Base-by-base conservation (phyloP, 139 green algal genomes). In the Chlamydomonas sphaeroides region DNA sequence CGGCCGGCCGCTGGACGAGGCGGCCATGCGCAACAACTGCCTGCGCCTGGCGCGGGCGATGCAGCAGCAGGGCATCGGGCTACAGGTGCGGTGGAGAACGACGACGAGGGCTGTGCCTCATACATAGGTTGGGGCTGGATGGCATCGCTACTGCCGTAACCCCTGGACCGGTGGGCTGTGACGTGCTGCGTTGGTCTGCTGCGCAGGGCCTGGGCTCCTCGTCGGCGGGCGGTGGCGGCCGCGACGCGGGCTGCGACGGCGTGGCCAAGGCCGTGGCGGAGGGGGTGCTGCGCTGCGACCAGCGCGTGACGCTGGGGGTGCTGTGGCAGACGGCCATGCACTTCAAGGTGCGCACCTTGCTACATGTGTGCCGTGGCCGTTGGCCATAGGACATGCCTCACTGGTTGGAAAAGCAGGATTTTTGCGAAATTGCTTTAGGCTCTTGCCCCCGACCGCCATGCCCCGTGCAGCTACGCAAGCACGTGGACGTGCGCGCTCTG, bases 251-350 rank as follows among this genome's bases (percentile, higher is more conserved):
- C 42, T 39, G 28, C 25, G 63, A 65, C 32, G 74, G 68, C 65
- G 32, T 69, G 11, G 67, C 81, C 70, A 71, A 72, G 35, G 48
- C 56, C 17, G 33, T 53, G 26, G 65, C 93, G 25, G 85, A 90
- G 1, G 85, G 95, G 36, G 51, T 97, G 14, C 86, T 94, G 18
- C 90, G 93, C 42, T 89, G 93, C 17, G 89, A 94, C 80, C 83
- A 90, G 33, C 85, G 92, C 62, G 74, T 67, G 1, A 96, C 91
- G 21, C 81, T 96, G 51, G 79, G 61, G 1, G 61, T 95, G 59
- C 89, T 97, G 35, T 96, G 94, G 94, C 85, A 87, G 30, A 49
- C 65, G 39, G 74, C 69, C n/a, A 33, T 66, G 74, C 68, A 73
- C 30, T 85, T 76, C 41, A 79, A 81, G 80, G 59, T 84, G 42